Evolutionary conservation across 352 stramenopile species (phyloP).

Genomic region (Thraustochytrium aureum): DNA sequence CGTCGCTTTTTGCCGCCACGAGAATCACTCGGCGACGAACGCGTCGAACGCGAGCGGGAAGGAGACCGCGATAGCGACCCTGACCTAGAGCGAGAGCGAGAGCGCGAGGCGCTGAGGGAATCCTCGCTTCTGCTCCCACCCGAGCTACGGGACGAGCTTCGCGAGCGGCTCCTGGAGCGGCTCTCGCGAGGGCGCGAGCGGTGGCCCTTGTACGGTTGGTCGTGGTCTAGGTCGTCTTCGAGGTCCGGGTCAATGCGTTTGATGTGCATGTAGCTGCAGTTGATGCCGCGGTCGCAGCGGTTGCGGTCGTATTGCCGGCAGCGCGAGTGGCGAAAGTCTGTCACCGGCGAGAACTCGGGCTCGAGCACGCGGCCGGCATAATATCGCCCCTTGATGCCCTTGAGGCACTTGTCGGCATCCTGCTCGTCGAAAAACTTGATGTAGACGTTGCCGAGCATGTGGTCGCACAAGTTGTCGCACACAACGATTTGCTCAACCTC

Average conservation of each 20-base stretch:
- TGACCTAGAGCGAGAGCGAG: not conserved
- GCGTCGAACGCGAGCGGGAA: no score
- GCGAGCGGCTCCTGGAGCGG: slow-evolving; percentile 1
- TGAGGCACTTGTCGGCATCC: slow-evolving; percentile 92
- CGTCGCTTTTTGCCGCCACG: no score
- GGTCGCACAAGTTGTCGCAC: slow-evolving; percentile 98
- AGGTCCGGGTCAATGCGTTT: slow-evolving; percentile 30
- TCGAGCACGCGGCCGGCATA: slow-evolving; percentile 94
- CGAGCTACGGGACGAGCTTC: not conserved
- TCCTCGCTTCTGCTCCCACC: not conserved
- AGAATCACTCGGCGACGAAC: no score
- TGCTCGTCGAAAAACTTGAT: slow-evolving; percentile 98
- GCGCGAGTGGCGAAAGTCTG: slow-evolving; percentile 96
- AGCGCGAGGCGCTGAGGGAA: not conserved
- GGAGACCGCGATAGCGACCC: not conserved
- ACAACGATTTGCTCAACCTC: slow-evolving; percentile 98
- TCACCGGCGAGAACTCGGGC: slow-evolving; percentile 98
- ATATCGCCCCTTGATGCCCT: slow-evolving; percentile 94
- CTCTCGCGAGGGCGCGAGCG: not conserved
- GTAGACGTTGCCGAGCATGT: slow-evolving; percentile 99
- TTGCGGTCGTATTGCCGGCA: slow-evolving; percentile 99
- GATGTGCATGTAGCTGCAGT: slow-evolving; percentile 99
- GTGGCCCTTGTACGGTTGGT: slow-evolving; percentile 45
- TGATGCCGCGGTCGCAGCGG: slow-evolving; percentile 93
- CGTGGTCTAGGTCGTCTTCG: not conserved